Evolutionary conservation across 2,329 filamentous ascomycete genomes (phyloP), one percentile per base, ranked within the genome.

Genomic region (Neonectria neomacrospora): DNA sequence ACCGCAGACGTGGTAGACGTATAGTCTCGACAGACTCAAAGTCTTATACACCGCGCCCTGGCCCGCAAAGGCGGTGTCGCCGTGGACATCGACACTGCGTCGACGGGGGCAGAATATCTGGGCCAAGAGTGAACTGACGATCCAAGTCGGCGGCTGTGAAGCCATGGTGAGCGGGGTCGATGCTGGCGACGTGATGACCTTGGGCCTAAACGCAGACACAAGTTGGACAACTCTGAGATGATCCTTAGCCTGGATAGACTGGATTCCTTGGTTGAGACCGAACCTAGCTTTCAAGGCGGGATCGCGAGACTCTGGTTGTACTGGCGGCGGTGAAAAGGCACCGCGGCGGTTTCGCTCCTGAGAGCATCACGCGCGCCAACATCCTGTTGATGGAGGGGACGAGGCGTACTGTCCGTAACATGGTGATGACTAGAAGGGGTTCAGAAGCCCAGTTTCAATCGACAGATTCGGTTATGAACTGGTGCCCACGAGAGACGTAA

Each of bases 11-110:
- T 96, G 96, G 83, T 97, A 99, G 68, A 91, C 92, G 20, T 95
- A 95, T 22, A 99, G 88, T 47, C 93, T 91, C 81, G 97, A 91
- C 88, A 99, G 97, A 63, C 96, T 96, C 80, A 99, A 91, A 73
- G 94, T 97, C 81, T 99, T 96, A 81, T 99, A 98, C 64, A 98
- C 96, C 64, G 98, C 86, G 83, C 96, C 96, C 82, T 99, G 96
- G 37, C 90, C 96, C 68, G 96, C 94, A 77, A 99, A 96, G 65
- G 96, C 96, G 69, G 96, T 96, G 79, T 99, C 96, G 60, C 96
- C 96, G 75, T 97, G 97, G 5, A 62, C 60, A 78, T 98, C 96
- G 70, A 97, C 96, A 76, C 94, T 97, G 75, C 95, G 80, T 99
- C 96, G 67, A 99, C 98, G 67, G 89, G 45, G 96, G 96, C 66